phyloP scores from a whole-genome alignment of 1,284 basidiomycete genomes.

The Coniophora puteana region DNA sequence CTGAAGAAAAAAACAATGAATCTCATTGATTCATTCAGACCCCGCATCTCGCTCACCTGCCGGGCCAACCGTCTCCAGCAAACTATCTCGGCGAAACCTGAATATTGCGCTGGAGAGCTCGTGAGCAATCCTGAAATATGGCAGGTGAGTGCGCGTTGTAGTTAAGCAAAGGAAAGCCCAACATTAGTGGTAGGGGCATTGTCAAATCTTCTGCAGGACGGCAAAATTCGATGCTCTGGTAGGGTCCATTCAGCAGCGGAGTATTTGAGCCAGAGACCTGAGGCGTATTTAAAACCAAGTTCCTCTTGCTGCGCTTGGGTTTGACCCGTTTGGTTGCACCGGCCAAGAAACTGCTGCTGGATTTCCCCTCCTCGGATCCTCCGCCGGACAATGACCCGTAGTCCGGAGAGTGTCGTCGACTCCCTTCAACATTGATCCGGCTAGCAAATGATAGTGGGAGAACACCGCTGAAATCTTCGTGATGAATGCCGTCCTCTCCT shows the following conservation, averaged over 20 bases:
- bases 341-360: conserved; percentile 32
- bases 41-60: conserved; percentile 48
- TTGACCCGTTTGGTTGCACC: conserved; percentile 68
- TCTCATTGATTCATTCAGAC: conserved; percentile 9
- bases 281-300: conserved; percentile 22
- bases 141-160: neutral
- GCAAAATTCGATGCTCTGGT: conserved; percentile 61
- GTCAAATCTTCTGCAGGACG: conserved; percentile 49
- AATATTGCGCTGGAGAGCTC: conserved; percentile 71
- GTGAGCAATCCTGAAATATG: conserved; percentile 61
- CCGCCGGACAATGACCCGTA: conserved; percentile 38
- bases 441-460: conserved; percentile 54
- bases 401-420: conserved; percentile 19
- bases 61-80: conserved; percentile 80
- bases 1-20: conserved; percentile 29
- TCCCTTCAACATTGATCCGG: conserved; percentile 39
- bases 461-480: conserved; percentile 61
- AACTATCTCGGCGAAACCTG: conserved; percentile 72
- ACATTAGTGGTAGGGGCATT: conserved; percentile 75
- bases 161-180: conserved; percentile 24
- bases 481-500: conserved; percentile 67
- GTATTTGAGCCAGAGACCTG: conserved; percentile 36
- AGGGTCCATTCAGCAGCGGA: conserved; percentile 53
- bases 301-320: conserved; percentile 62
- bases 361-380: conserved; percentile 25